phyloP scores from a whole-genome alignment of 805 yeast genomes.

The Wickerhamiella hasegawae region DNA sequence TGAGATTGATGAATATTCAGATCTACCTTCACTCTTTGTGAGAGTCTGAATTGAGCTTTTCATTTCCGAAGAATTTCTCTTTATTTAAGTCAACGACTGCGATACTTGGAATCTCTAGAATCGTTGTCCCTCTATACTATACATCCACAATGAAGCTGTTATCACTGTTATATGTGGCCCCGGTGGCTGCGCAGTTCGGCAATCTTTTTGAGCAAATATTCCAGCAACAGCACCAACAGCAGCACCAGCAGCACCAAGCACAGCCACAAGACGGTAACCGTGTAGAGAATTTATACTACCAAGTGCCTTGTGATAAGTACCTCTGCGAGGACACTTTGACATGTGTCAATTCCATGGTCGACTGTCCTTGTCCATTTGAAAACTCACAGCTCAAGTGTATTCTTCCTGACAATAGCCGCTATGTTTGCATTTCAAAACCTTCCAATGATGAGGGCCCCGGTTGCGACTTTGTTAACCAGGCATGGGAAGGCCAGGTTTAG shows the following conservation, averaged over 20 bases:
- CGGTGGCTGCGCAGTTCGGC: constrained; percentile 26
- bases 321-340: constrained; percentile 70
- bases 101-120: too few relatives aligned
- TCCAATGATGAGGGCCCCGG: constrained; percentile 38
- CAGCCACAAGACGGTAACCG: constrained; percentile 2
- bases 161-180: neutral
- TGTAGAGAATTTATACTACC: constrained; percentile 12
- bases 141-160: neutral
- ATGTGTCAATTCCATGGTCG: constrained; percentile 53
- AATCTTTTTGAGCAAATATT: constrained; percentile 28
- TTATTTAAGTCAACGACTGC: too few relatives aligned
- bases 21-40: too few relatives aligned
- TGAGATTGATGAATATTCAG: too few relatives aligned
- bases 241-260: neutral
- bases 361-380: constrained; percentile 88
- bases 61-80: too few relatives aligned
- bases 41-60: too few relatives aligned
- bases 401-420: constrained; percentile 48
- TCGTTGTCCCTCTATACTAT: too few relatives aligned
- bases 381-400: constrained; percentile 69
- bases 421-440: constrained; percentile 74
- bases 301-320: constrained; percentile 41
- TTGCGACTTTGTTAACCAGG: constrained; percentile 73
- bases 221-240: constrained; percentile 10
- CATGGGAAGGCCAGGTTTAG: constrained; percentile 42